Evolutionary conservation across 2,329 filamentous ascomycete species (phyloP).

Genomic region (Phaeosphaeriaceae sp.): DNA sequence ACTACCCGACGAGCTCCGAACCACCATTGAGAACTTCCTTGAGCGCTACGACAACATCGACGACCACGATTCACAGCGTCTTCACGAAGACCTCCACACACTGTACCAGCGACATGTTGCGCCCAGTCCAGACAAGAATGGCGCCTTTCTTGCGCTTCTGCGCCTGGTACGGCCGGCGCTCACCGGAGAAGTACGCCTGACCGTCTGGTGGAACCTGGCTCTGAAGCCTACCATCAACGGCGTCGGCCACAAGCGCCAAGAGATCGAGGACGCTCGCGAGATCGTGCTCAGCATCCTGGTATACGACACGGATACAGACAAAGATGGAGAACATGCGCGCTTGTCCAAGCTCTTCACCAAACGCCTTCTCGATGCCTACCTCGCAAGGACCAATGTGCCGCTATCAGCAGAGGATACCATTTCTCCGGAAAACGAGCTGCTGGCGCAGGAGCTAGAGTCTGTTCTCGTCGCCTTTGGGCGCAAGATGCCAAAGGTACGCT

Average conservation of each 20-base stretch:
- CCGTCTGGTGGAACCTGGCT: constrained; percentile 75
- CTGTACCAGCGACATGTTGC: constrained; percentile 72
- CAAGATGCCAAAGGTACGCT: constrained; percentile 67
- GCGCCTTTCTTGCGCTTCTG: constrained; percentile 73
- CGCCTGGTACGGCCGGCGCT: constrained; percentile 70
- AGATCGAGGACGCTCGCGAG: constrained; percentile 70
- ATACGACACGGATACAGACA: constrained; percentile 65
- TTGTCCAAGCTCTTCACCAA: constrained; percentile 62
- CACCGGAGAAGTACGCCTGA: constrained; percentile 66
- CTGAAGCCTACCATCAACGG: constrained; percentile 64
- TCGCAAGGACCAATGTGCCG: constrained; percentile 50
- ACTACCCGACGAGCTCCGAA: constrained; percentile 69
- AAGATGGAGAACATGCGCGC: constrained; percentile 53
- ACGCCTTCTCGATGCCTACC: constrained; percentile 56
- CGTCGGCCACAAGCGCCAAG: constrained; percentile 66
- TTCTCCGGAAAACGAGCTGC: constrained; percentile 54
- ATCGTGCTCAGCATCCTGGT: constrained; percentile 70
- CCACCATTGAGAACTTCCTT: constrained; percentile 71
- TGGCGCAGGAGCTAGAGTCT: constrained; percentile 59
- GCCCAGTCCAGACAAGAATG: constrained; percentile 63
- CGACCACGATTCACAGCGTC: constrained; percentile 70
- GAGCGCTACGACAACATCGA: constrained; percentile 72
- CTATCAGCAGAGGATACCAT: constrained; percentile 46
- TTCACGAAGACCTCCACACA: constrained; percentile 74
- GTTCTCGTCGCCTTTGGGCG: constrained; percentile 66